Evolutionary conservation across 2,329 filamentous ascomycete species (phyloP).

Genomic region (Tolypocladium paradoxum): DNA sequence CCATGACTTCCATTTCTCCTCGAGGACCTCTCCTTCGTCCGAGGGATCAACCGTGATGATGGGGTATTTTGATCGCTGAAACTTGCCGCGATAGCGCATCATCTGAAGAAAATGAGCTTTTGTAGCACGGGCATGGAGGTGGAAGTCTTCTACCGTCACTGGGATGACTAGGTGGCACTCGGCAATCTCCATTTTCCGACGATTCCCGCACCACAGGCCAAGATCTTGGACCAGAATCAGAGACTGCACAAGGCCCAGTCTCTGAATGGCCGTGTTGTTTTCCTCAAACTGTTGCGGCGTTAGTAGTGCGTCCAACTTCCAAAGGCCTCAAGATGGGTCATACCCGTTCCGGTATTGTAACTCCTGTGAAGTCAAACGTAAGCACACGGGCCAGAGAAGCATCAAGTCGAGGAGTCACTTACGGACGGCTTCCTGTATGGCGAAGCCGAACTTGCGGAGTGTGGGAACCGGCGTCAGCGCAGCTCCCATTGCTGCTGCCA

Average conservation of each 20-base stretch:
- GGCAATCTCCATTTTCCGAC: slow-evolving; percentile 45
- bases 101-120: slow-evolving; percentile 24
- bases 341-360: slow-evolving; percentile 20
- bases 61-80: slow-evolving; percentile 44
- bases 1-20: slow-evolving; percentile 58
- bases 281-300: slow-evolving; percentile 32
- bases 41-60: slow-evolving; percentile 36
- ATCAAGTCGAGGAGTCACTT: slow-evolving; percentile 7
- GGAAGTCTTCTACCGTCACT: slow-evolving; percentile 25
- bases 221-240: slow-evolving; percentile 38
- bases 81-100: slow-evolving; percentile 46
- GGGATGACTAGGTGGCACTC: slow-evolving; percentile 37
- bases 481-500: slow-evolving; percentile 51
- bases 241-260: slow-evolving; percentile 37
- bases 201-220: slow-evolving; percentile 43
- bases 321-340: not conserved
- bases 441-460: slow-evolving; percentile 50
- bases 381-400: slow-evolving; percentile 2
- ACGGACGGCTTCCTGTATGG: slow-evolving; percentile 41
- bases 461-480: slow-evolving; percentile 45
- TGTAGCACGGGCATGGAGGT: not conserved
- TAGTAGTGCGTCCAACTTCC: not conserved
- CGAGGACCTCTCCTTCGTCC: slow-evolving; percentile 45
- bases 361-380: slow-evolving; percentile 9
- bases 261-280: slow-evolving; percentile 33